These are phyloP conservation scores for Chaetomiaceae sp. DNA, from an alignment of 2,329 filamentous ascomycete species.

Conservation along the genomic window DNA sequence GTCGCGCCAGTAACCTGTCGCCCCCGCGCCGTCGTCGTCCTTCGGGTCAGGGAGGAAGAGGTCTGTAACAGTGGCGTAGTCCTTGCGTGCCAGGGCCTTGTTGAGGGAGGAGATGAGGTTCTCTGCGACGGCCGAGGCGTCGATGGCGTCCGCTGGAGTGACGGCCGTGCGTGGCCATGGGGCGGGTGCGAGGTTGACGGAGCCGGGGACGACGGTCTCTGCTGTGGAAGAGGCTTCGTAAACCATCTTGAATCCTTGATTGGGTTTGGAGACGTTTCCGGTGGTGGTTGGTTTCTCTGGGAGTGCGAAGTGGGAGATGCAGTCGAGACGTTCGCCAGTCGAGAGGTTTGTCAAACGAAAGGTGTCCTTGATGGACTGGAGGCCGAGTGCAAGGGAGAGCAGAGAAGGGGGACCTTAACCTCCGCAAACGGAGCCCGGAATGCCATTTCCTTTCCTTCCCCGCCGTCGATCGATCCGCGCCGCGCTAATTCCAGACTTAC, in stretches of 20 bases:
- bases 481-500: no score
- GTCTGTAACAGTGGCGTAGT: constrained; percentile 32
- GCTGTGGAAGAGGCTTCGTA: constrained; percentile 26
- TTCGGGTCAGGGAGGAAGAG: constrained; percentile 43
- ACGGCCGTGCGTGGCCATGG: constrained; percentile 38
- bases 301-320: no score
- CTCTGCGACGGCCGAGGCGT: constrained; percentile 36
- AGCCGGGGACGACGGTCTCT: constrained; percentile 34
- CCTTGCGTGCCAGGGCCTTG: constrained; percentile 31
- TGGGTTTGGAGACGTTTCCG: background rate
- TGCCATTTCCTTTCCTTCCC: no score
- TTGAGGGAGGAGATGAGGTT: constrained; percentile 38
- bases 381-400: no score
- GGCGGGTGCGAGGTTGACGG: constrained; percentile 36
- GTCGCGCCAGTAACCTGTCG: constrained; percentile 49
- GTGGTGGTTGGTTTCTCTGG: background rate
- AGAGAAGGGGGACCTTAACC: no score
- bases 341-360: no score
- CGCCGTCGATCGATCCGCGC: no score
- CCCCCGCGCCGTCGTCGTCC: background rate
- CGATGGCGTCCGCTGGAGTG: constrained; percentile 27
- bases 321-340: no score
- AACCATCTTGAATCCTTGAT: no score
- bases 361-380: no score
- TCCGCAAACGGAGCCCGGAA: no score